Evolutionary conservation across 1,284 basidiomycete species (phyloP).

Genomic region (Termitomyces sp.): DNA sequence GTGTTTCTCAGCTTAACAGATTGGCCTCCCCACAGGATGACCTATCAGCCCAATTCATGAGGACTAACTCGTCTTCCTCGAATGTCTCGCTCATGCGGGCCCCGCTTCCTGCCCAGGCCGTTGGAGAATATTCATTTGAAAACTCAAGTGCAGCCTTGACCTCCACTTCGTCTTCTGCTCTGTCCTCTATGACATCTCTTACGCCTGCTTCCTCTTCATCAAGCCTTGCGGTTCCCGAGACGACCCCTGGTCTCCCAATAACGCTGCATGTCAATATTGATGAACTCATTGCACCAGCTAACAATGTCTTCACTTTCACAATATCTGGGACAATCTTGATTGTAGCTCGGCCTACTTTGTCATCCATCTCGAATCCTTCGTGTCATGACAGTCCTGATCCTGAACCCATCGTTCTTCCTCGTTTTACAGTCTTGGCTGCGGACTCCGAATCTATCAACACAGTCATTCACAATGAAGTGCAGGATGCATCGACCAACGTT

Average conservation of each 20-base stretch:
- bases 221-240: slow-evolving; percentile 22
- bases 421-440: slow-evolving; percentile 62
- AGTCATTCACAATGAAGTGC: slow-evolving; percentile 52
- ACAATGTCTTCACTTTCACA: slow-evolving; percentile 58
- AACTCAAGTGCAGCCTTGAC: slow-evolving; percentile 35
- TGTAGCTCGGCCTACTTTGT: slow-evolving; percentile 35
- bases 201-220: slow-evolving; percentile 32
- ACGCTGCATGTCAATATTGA: slow-evolving; percentile 77
- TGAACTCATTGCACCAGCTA: slow-evolving; percentile 59
- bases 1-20: slow-evolving; percentile 21
- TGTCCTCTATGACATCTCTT: slow-evolving; percentile 55
- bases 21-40: slow-evolving; percentile 16
- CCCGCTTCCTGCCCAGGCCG: slow-evolving; percentile 56
- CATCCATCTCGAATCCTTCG: slow-evolving; percentile 22
- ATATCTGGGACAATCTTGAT: slow-evolving; percentile 63
- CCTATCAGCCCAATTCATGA: slow-evolving; percentile 24
- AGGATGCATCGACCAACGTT: slow-evolving; percentile 34
- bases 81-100: slow-evolving; percentile 63
- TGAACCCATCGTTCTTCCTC: slow-evolving; percentile 52
- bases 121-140: slow-evolving; percentile 72
- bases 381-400: slow-evolving; percentile 33
- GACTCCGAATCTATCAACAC: slow-evolving; percentile 54
- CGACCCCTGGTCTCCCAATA: slow-evolving; percentile 48
- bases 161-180: slow-evolving; percentile 43
- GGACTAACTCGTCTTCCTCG: slow-evolving; percentile 40